Evolutionary conservation across 2,329 filamentous ascomycete genomes (phyloP), one percentile per base, ranked within the genome.

Genomic region (Fusarium armeniacum): DNA sequence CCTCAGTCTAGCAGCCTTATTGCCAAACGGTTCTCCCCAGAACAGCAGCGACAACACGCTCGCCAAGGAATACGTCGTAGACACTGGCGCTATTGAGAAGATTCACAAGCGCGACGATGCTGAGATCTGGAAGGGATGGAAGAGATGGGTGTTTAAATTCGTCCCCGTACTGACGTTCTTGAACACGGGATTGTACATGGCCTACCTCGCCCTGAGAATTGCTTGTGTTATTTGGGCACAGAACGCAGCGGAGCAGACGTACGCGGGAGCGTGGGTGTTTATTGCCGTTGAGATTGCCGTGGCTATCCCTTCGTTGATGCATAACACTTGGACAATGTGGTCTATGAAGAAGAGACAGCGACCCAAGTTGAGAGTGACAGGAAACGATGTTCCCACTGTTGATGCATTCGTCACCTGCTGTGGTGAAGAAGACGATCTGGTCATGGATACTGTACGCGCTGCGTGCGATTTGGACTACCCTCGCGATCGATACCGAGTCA

Each of bases 381-480:
- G 84, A 16, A 78, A 82, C 13, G 78, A 83, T 4, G 81, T 84
- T 5, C 85, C 87, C 0, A 84, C 85, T 2, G 85, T 89, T 5
- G 87, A 89, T 67, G 80, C 87, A 3, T 82, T 89, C 49, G 76
- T 89, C 7, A 86, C 87, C 2, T 87, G 84, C 77, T 89, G 87
- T 62, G 84, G 84, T 16, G 87, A 89, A 71, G 83, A 86, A 2
- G 79, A 84, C 38, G 84, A 87, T 16, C 77, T 89, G 4, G 83
- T 89, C 4, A 76, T 89, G 50, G 86, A 89, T 66, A 89, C 87
- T 2, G 81, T 86, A 11, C 81, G 82, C n/a, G 87, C 83, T 5
- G 85, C 87, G 2, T 86, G 83, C 67, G 80, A 82, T 26, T 69
- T 86, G 8, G 86, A 89, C 68, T 89, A 89, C 65, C 87, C 87